phyloP scores from a whole-genome alignment of 75 land plant genomes.

The Selaginella tamariscina region DNA sequence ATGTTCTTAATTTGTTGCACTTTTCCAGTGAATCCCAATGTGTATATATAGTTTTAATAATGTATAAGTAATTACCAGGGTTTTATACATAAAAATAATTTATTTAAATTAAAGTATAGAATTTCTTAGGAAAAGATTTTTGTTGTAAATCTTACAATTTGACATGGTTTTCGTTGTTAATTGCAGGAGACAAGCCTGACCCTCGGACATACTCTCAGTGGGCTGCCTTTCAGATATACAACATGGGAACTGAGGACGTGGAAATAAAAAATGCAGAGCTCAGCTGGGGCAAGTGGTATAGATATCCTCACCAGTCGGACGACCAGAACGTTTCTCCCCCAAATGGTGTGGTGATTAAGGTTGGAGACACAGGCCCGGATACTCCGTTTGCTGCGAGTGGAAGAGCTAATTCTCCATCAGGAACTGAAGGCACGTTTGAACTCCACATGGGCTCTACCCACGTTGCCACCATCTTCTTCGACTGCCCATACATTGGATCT shows the following conservation, averaged over 20 bases:
- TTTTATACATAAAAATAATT: no score
- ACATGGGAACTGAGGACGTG: not conserved
- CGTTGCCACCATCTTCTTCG: not conserved
- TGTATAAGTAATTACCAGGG: no score
- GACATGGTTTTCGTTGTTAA: no score
- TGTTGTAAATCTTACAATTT: no score
- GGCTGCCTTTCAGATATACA: not conserved
- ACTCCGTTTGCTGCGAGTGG: not conserved
- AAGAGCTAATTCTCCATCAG: not conserved
- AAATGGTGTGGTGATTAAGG: not conserved
- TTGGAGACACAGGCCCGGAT: not conserved
- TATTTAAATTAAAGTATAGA: no score
- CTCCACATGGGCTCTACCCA: not conserved
- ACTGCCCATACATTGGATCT: not conserved
- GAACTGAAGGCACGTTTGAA: not conserved
- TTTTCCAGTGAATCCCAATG: no score
- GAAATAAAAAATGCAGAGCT: not conserved
- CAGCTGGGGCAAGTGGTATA: not conserved
- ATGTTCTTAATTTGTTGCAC: no score
- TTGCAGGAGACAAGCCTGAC: no score
- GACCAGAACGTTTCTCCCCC: not conserved
- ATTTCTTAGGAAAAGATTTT: no score
- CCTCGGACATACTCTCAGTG: not conserved
- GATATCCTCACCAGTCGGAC: not conserved
- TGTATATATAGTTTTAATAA: no score